These are phyloP conservation scores for Aspergillus pseudotamarii DNA, from an alignment of 2,329 filamentous ascomycete genomes.

Conservation along the genomic window DNA sequence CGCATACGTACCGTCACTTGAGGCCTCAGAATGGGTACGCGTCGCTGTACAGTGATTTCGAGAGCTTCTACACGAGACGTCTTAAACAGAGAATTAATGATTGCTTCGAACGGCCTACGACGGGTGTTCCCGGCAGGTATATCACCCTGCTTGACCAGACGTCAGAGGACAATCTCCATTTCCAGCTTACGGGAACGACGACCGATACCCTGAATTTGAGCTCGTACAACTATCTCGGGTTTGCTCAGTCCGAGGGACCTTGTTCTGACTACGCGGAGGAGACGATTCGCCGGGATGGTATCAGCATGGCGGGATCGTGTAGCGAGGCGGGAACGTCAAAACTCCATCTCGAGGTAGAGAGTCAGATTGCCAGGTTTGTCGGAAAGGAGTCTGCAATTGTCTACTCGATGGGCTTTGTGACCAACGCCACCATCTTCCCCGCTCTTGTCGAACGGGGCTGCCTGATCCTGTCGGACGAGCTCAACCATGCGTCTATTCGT, in stretches of 20 bases:
- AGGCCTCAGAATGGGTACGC: slow-evolving; percentile 83
- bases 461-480: slow-evolving; percentile 88
- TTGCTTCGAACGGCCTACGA: slow-evolving; percentile 86
- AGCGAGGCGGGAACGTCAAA: slow-evolving; percentile 82
- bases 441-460: slow-evolving; percentile 87
- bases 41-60: slow-evolving; percentile 91
- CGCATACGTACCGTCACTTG: slow-evolving; percentile 78
- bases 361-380: slow-evolving; percentile 81
- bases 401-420: slow-evolving; percentile 97
- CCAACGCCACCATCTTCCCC: slow-evolving; percentile 90
- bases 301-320: slow-evolving; percentile 76
- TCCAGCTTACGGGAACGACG: slow-evolving; percentile 79
- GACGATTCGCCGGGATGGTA: slow-evolving; percentile 76
- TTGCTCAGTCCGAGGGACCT: slow-evolving; percentile 91
- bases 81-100: slow-evolving; percentile 92
- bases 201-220: slow-evolving; percentile 96
- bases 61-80: slow-evolving; percentile 92
- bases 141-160: slow-evolving; percentile 87
- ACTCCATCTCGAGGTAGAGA: slow-evolving; percentile 81
- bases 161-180: slow-evolving; percentile 84
- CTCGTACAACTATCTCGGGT: slow-evolving; percentile 97
- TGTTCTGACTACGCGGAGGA: slow-evolving; percentile 90
- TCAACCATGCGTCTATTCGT: slow-evolving; percentile 95
- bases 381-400: slow-evolving; percentile 91
- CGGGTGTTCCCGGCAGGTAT: slow-evolving; percentile 86